Base-by-base conservation (phyloP, 2,329 filamentous ascomycete genomes). In the Aureobasidium sp. region DNA sequence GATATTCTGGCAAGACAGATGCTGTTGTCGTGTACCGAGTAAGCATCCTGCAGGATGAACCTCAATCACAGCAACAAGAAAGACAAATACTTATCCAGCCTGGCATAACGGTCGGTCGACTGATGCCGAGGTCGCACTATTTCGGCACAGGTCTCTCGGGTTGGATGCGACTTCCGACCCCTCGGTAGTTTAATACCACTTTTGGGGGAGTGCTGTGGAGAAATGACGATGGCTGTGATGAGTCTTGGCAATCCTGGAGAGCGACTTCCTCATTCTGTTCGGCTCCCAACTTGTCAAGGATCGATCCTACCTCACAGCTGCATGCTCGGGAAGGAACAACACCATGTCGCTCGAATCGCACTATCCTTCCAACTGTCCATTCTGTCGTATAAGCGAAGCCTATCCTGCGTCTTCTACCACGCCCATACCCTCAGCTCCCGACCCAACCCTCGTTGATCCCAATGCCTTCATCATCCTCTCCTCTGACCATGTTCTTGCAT, bases 401-500 rank as follows among this genome's bases (percentile, higher is more conserved):
- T 81, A 81, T 66, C 77, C 78, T 10, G 70, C 75, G 49, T 60
- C 46, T 40, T 65, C 69, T 49, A 47, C 63, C 47, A 64, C 62
- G 2, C 66, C 65, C 10, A 61, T 69, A 63, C 69, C 42, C 64
- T 68, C 54, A 67, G 67, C 64, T 69, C 74, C 63, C 60, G 67
- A 68, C 69, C 74, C 65, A 11, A 66, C 68, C 27, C 65, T 65
- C 21, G 57, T 70, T 37, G 63, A 66, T 42, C 71, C 71, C 7
- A 73, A 73, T 64, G 74, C 72, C 57, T 77, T 82, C 67, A 70
- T 96, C 31, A 82, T 96, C 33, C 82, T 96, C 61, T 89, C 89
- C 2, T 94, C 89, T 0, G 84, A 84, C 1, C 73, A 85, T 63
- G 84, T 94, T 29, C 76, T 97, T 64, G 91, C 91, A 43, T 97